Evolutionary conservation across 2,329 filamentous ascomycete species (phyloP).

Genomic region (Aspergillus bombycis): DNA sequence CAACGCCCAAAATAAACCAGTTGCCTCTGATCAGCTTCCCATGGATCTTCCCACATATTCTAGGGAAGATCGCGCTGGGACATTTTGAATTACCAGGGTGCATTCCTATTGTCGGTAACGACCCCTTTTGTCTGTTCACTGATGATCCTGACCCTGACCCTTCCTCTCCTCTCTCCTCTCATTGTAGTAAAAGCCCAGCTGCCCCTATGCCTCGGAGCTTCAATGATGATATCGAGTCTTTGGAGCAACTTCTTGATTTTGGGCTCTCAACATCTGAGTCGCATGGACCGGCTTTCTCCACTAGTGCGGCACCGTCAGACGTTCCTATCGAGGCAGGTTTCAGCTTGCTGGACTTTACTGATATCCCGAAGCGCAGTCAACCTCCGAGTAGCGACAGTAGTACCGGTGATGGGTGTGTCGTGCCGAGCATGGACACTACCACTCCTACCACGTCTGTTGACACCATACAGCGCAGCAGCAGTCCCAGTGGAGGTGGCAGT

Average conservation of each 20-base stretch:
- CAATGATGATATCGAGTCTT: slow-evolving; percentile 9
- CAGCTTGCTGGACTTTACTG: slow-evolving; percentile 21
- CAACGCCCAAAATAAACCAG: slow-evolving; percentile 28
- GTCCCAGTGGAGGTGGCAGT: background rate
- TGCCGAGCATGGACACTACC: background rate
- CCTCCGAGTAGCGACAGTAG: background rate
- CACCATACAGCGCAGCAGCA: background rate
- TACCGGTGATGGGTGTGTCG: background rate
- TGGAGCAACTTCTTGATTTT: slow-evolving; percentile 27
- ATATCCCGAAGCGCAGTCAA: background rate
- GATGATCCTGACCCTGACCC: slow-evolving; percentile 8
- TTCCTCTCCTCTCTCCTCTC: background rate
- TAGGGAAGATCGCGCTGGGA: slow-evolving; percentile 68
- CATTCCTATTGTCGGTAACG: slow-evolving; percentile 2
- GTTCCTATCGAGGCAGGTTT: background rate
- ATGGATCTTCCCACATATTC: slow-evolving; percentile 79
- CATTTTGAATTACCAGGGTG: slow-evolving; percentile 31
- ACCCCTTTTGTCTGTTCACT: slow-evolving; percentile 22
- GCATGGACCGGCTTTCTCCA: background rate
- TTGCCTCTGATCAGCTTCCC: slow-evolving; percentile 92
- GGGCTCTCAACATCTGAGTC: slow-evolving; percentile 13
- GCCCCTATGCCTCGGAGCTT: background rate
- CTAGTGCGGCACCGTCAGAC: background rate
- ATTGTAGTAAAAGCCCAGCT: background rate
- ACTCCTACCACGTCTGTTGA: background rate